Conservation (phyloP, 2,329 filamentous ascomycete species). For the Apiospora rasikravindrae region DNA sequence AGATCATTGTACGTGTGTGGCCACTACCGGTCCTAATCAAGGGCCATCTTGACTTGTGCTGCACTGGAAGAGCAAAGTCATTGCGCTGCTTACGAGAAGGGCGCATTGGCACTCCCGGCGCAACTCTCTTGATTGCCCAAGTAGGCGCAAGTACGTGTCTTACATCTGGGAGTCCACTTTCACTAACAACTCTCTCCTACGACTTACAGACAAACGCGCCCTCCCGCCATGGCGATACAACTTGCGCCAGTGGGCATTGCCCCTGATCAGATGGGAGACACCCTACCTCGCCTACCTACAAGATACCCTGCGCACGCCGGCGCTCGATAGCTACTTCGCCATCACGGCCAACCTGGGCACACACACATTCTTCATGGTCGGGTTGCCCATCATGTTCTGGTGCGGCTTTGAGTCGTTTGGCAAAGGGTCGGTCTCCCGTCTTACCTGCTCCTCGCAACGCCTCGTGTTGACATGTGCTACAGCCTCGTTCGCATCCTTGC, state of each 20-base stretch:
- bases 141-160: not conserved
- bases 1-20: constrained; percentile 71
- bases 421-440: constrained; percentile 70
- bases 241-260: constrained; percentile 80
- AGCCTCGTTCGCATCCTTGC: constrained; percentile 78
- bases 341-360: constrained; percentile 96
- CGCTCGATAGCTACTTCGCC: constrained; percentile 95
- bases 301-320: constrained; percentile 76
- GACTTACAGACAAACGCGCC: constrained; percentile 72
- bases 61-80: not conserved
- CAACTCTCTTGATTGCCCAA: not conserved
- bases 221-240: constrained; percentile 89
- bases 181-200: constrained; percentile 3
- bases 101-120: not conserved
- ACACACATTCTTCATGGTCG: constrained; percentile 98
- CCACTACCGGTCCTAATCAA: constrained; percentile 21
- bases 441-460: not conserved
- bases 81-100: not conserved
- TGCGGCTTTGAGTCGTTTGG: constrained; percentile 86
- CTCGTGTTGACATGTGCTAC: constrained; percentile 21
- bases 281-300: constrained; percentile 91
- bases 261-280: constrained; percentile 91
- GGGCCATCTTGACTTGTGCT: not conserved
- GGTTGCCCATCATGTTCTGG: constrained; percentile 95
- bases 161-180: not conserved